Conservation (phyloP, 441 rosid species). For the Pelargonium myrrhifolium region DNA sequence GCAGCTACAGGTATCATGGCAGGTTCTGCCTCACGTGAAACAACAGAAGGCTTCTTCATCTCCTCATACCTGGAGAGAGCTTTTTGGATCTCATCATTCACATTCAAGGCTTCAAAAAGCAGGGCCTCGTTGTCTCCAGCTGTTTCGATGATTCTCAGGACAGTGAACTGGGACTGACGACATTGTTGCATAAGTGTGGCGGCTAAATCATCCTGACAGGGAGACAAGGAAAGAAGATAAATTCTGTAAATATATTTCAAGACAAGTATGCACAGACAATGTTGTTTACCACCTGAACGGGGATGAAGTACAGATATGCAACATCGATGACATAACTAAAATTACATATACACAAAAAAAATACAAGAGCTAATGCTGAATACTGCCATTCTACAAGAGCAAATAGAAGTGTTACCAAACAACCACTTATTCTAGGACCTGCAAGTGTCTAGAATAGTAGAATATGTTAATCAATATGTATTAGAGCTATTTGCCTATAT, state of each 20-base stretch:
- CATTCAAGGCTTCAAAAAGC: constrained; percentile 24
- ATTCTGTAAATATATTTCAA: not conserved
- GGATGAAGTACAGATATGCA: too few relatives aligned
- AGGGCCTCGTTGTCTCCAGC: constrained; percentile 72
- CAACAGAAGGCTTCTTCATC: constrained; percentile 45
- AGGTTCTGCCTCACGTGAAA: constrained; percentile 50
- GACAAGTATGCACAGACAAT: too few relatives aligned
- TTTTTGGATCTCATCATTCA: constrained; percentile 72
- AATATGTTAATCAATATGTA: too few relatives aligned
- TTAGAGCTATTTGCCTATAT: too few relatives aligned
- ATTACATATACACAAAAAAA: too few relatives aligned
- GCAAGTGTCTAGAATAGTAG: too few relatives aligned
- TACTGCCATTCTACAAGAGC: too few relatives aligned
- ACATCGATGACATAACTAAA: too few relatives aligned
- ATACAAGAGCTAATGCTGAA: too few relatives aligned
- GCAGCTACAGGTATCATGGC: constrained; percentile 79
- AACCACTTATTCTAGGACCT: too few relatives aligned
- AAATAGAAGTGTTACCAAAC: too few relatives aligned
- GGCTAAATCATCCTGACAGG: constrained; percentile 63
- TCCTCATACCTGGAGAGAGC: constrained; percentile 61
- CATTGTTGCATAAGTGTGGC: constrained; percentile 64
- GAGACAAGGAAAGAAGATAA: not conserved
- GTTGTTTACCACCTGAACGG: too few relatives aligned
- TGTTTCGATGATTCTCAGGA: constrained; percentile 75
- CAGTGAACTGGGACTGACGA: constrained; percentile 43